A percentile compares a stretch with the other conserved stretches of the same genome.
phyloP scores from a whole-genome alignment of 2,329 filamentous ascomycete species.

The Aspergillus hiratsukae region DNA sequence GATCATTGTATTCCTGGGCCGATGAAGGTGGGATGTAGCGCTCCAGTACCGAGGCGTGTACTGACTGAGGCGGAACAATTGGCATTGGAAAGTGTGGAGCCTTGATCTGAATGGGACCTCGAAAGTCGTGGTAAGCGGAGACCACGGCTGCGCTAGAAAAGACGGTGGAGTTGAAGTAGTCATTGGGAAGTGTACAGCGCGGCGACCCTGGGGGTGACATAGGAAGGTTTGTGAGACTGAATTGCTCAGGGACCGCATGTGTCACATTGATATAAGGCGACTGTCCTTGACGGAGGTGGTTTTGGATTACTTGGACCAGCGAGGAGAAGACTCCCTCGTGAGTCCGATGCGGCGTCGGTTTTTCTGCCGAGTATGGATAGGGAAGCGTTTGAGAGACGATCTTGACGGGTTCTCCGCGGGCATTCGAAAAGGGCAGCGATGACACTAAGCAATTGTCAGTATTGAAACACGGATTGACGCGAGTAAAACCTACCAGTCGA shows the following conservation, averaged over 20 bases:
- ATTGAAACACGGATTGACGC: not conserved
- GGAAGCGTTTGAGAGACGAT: conserved; percentile 59
- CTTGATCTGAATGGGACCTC: conserved; percentile 40
- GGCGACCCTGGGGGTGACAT: conserved; percentile 61
- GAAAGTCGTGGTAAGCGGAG: conserved; percentile 54
- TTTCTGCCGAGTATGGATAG: conserved; percentile 43
- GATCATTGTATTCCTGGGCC: conserved; percentile 53
- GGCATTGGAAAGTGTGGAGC: conserved; percentile 49
- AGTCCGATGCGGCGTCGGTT: conserved; percentile 24
- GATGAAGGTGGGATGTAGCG: conserved; percentile 62
- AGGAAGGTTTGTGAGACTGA: conserved; percentile 58
- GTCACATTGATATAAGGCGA: conserved; percentile 61
- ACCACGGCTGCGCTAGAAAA: conserved; percentile 60
- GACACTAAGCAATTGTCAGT: conserved; percentile 24
- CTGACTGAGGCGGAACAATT: conserved; percentile 56
- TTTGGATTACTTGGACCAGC: conserved; percentile 54
- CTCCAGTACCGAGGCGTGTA: conserved; percentile 59
- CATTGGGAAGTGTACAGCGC: conserved; percentile 44
- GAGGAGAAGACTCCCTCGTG: conserved; percentile 47
- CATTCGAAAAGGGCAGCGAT: conserved; percentile 34
- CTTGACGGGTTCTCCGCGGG: conserved; percentile 45
- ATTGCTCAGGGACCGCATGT: conserved; percentile 59
- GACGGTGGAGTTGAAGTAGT: conserved; percentile 59
- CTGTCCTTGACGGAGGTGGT: conserved; percentile 45
- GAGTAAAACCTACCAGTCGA: conserved; percentile 28